Percentiles rank a stretch among this genome's conserved stretches.
Conservation (phyloP, 2,329 filamentous ascomycete species). For the Cadophora sp. region DNA sequence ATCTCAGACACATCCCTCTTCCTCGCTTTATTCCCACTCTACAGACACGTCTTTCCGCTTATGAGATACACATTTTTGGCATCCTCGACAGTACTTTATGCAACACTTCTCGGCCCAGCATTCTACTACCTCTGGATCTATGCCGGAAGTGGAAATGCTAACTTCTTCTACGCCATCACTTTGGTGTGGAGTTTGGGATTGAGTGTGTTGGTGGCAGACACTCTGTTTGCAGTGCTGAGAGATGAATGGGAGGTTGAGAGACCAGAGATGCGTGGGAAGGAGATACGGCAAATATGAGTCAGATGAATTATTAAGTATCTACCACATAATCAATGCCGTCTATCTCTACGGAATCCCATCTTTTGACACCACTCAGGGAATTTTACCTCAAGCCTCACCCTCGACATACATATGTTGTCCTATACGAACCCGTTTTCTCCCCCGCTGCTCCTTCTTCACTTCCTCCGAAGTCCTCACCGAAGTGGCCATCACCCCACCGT, state of each 20-base stretch:
- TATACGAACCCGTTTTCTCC: background rate
- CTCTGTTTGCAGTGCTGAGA: conserved; percentile 84
- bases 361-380: background rate
- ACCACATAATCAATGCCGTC: background rate
- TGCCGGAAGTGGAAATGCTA: conserved; percentile 95
- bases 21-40: conserved; percentile 81
- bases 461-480: conserved; percentile 16
- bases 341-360: background rate
- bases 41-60: conserved; percentile 89
- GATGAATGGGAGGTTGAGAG: conserved; percentile 95
- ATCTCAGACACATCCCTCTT: conserved; percentile 90
- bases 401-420: background rate
- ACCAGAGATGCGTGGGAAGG: conserved; percentile 88
- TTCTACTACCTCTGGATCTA: conserved; percentile 99
- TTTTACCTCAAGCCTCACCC: background rate
- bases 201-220: conserved; percentile 85
- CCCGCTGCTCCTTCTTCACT: background rate
- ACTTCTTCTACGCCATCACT: conserved; percentile 99
- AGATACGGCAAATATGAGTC: conserved; percentile 58
- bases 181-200: conserved; percentile 96
- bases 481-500: background rate
- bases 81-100: conserved; percentile 83
- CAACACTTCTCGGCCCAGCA: conserved; percentile 86
- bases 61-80: conserved; percentile 95
- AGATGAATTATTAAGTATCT: background rate